A percentile compares a stretch with the other conserved stretches of the same genome.
Evolutionary conservation across 2,329 filamentous ascomycete genomes (phyloP).

Genomic region (Camptophora hylomeconis): DNA sequence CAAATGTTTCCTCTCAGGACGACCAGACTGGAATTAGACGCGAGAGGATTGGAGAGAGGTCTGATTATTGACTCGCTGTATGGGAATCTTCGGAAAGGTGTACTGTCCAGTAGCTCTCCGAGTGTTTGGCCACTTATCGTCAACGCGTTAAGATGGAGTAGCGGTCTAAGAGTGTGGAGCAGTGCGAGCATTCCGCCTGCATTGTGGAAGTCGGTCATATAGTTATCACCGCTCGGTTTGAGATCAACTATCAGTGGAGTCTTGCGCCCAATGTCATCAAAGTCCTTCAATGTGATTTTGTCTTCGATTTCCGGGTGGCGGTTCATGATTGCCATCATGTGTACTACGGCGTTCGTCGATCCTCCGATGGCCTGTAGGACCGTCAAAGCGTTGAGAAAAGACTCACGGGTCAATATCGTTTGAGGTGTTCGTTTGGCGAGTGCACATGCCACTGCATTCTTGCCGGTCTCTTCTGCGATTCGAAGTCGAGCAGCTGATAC

Average conservation of each 20-base stretch:
- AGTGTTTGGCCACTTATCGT: constrained; percentile 36
- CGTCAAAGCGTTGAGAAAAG: constrained; percentile 44
- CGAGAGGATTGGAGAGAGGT: constrained; percentile 31
- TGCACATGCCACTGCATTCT: constrained; percentile 34
- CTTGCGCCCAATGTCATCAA: constrained; percentile 35
- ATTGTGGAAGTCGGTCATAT: constrained; percentile 44
- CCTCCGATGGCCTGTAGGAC: constrained; percentile 44
- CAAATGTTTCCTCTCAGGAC: constrained; percentile 36
- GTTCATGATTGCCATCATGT: constrained; percentile 42
- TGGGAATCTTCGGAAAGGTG: constrained; percentile 28
- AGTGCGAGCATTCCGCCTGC: constrained; percentile 39
- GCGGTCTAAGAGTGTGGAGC: constrained; percentile 32
- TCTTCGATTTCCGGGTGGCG: constrained; percentile 33
- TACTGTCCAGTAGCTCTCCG: constrained; percentile 31
- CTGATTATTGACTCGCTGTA: constrained; percentile 32
- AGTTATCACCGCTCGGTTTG: constrained; percentile 41
- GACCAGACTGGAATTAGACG: constrained; percentile 32
- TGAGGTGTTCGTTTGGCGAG: constrained; percentile 29
- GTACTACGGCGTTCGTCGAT: constrained; percentile 44
- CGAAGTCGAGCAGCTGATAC: constrained; percentile 39
- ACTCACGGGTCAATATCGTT: constrained; percentile 41
- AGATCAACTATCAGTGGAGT: constrained; percentile 37
- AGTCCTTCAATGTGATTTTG: constrained; percentile 31
- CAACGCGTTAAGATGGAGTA: constrained; percentile 33
- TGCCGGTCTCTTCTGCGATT: constrained; percentile 42